phyloP scores from a whole-genome alignment of 805 yeast species.

The Kluyveromyces siamensis region DNA sequence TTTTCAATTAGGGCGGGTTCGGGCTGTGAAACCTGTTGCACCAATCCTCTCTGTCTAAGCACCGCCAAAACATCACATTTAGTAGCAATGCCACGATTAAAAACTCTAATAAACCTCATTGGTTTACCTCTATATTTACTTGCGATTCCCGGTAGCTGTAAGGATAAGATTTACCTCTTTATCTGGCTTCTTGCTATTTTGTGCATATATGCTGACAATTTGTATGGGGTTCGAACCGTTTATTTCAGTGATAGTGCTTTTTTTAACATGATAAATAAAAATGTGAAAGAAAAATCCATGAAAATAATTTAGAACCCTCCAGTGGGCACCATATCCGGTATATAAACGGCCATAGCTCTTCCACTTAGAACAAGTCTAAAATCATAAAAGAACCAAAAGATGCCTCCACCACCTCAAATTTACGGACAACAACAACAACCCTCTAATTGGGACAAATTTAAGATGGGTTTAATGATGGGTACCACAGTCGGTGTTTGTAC shows the following conservation, averaged over 20 bases:
- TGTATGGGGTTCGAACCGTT: background rate
- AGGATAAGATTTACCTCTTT: too few relatives aligned
- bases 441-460: conserved; percentile 89
- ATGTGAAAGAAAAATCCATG: background rate
- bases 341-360: background rate
- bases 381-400: conserved; percentile 4
- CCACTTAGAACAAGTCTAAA: background rate
- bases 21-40: conserved; percentile 26
- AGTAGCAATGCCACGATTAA: background rate
- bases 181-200: too few relatives aligned
- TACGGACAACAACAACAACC: conserved; percentile 57
- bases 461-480: conserved; percentile 98
- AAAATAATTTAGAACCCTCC: background rate
- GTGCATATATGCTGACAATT: too few relatives aligned
- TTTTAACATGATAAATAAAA: conserved; percentile 3
- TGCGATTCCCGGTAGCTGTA: background rate
- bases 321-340: background rate
- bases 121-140: background rate
- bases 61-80: conserved; percentile 9
- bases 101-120: background rate
- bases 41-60: conserved; percentile 19
- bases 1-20: conserved; percentile 9
- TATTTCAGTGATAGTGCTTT: background rate
- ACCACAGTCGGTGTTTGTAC: conserved; percentile 76
- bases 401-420: conserved; percentile 65